These are phyloP conservation scores for Mucor circinelloides DNA, from an alignment of 371 early-diverging fungal genomes.

Conservation along the genomic window DNA sequence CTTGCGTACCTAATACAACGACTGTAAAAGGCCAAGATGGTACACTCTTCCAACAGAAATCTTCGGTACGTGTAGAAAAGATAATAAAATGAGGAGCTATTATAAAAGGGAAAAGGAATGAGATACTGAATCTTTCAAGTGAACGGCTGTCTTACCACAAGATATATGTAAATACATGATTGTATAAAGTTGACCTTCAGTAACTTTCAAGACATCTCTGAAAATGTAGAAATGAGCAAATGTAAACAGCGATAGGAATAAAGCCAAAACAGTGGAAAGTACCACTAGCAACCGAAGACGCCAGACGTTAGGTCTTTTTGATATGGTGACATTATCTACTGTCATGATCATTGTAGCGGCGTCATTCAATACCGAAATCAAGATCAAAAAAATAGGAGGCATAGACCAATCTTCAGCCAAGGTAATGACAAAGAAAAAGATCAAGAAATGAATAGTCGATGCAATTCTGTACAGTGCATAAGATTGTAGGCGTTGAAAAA, in stretches of 20 bases:
- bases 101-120: conserved; percentile 28
- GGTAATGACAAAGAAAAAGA: conserved; percentile 89
- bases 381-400: conserved; percentile 77
- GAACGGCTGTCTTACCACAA: conserved; percentile 57
- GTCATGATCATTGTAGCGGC: conserved; percentile 91
- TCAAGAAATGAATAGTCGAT: conserved; percentile 88
- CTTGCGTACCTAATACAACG: conserved; percentile 88
- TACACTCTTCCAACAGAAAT: conserved; percentile 84
- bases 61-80: conserved; percentile 87
- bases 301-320: conserved; percentile 84
- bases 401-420: conserved; percentile 79
- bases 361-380: conserved; percentile 86
- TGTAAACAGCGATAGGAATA: conserved; percentile 73
- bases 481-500: conserved; percentile 90
- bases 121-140: conserved; percentile 38
- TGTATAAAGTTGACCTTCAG: conserved; percentile 55
- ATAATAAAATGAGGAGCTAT: conserved; percentile 93
- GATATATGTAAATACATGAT: conserved; percentile 92
- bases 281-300: conserved; percentile 80
- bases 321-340: conserved; percentile 86
- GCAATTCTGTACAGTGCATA: conserved; percentile 92
- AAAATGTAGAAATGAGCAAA: conserved; percentile 83
- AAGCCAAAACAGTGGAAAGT: conserved; percentile 73
- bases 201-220: conserved; percentile 56
- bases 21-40: conserved; percentile 80